Percentiles rank a stretch among this genome's conserved stretches.
These are phyloP conservation scores for Xylaria grammica DNA, from an alignment of 495 filamentous ascomycete genomes.

Conservation along the genomic window DNA sequence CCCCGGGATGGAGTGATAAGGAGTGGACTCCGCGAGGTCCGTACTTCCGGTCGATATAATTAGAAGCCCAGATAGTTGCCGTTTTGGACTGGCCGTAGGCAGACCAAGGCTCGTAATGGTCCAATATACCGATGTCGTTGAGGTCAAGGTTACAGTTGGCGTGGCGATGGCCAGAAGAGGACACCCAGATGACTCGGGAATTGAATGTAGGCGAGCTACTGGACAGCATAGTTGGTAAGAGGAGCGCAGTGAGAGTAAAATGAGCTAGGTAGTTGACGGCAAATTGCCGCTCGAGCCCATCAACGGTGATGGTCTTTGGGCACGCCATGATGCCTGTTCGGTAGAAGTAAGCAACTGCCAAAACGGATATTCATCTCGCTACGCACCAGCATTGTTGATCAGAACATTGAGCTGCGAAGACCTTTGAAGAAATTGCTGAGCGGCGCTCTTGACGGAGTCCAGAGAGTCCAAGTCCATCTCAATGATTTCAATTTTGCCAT, in stretches of 20 bases:
- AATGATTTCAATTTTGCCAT: constrained; percentile 36
- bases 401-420: constrained; percentile 29
- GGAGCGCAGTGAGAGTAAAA: constrained; percentile 54
- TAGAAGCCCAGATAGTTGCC: constrained; percentile 49
- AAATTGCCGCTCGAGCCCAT: constrained; percentile 53
- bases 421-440: constrained; percentile 24
- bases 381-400: constrained; percentile 32
- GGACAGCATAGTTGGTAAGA: constrained; percentile 45
- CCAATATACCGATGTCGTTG: constrained; percentile 25
- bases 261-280: constrained; percentile 54
- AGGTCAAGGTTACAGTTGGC: background rate
- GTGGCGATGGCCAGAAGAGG: constrained; percentile 45
- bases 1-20: constrained; percentile 47
- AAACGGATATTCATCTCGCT: background rate
- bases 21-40: constrained; percentile 44
- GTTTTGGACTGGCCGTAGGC: constrained; percentile 48
- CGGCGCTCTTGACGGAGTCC: constrained; percentile 34
- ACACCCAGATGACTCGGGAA: constrained; percentile 50
- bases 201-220: constrained; percentile 40
- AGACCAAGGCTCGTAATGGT: constrained; percentile 45
- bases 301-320: constrained; percentile 42
- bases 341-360: background rate
- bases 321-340: constrained; percentile 43
- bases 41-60: constrained; percentile 49
- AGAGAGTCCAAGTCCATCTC: constrained; percentile 45